Evolutionary conservation across 1,139 yeast genomes (phyloP).

Genomic region (Hanseniaspora uvarum): DNA sequence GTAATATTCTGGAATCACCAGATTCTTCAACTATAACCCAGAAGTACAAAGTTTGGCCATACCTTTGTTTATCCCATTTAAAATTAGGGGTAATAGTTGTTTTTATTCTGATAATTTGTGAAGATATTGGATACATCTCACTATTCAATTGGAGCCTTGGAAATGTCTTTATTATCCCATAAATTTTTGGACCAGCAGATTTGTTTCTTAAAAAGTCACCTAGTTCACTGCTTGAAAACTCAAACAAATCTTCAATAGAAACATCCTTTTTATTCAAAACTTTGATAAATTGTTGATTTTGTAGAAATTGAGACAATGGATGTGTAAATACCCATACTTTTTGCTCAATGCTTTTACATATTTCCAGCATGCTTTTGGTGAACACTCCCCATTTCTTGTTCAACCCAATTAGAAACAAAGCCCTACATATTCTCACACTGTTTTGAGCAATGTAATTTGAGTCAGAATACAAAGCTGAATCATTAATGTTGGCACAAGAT

Average conservation of each 20-base stretch:
- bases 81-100: constrained; percentile 64
- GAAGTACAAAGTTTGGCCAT: constrained; percentile 76
- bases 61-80: constrained; percentile 69
- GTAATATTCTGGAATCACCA: constrained; percentile 61
- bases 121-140: constrained; percentile 83
- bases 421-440: constrained; percentile 84
- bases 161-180: constrained; percentile 54
- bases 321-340: constrained; percentile 86
- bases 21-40: constrained; percentile 92
- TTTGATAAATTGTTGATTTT: constrained; percentile 56
- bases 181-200: constrained; percentile 57
- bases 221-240: constrained; percentile 62
- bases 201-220: constrained; percentile 83
- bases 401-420: constrained; percentile 73
- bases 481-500: constrained; percentile 60
- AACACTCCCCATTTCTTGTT: constrained; percentile 84
- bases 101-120: constrained; percentile 74
- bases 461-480: constrained; percentile 77
- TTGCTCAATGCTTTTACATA: constrained; percentile 79
- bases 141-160: constrained; percentile 66
- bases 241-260: constrained; percentile 59
- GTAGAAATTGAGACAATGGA: constrained; percentile 77
- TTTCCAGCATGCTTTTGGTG: constrained; percentile 58
- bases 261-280: constrained; percentile 58
- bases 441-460: constrained; percentile 91